Base-by-base conservation (phyloP, 495 filamentous ascomycete species). In the Penicillium cosmopolitanum region DNA sequence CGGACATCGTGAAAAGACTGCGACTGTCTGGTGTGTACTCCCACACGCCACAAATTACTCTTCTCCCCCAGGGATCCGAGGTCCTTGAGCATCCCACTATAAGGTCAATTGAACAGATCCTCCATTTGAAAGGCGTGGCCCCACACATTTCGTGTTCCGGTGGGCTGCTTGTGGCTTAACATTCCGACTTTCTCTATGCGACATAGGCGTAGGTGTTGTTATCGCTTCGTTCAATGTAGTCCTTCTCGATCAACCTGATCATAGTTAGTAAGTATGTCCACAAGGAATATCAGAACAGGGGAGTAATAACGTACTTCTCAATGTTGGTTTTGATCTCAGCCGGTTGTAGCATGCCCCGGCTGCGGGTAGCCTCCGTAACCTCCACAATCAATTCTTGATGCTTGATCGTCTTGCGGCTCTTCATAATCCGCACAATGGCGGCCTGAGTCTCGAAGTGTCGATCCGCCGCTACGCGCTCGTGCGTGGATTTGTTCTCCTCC, bases 381-480 rank as follows among this genome's bases (percentile, higher is more conserved):
- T 96, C 90, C 11, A 84, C 81, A 11, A 98, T 87, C 25, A 99
- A 74, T 71, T 95, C 90, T 34, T 80, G 69, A 70, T 97, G 93
- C 23, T 79, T 84, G 73, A 98, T 91, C n/a, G 70, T 84, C 82
- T 97, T 96, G 61, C 91, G 77, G 62, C 86, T 88, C 88, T 99
- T 99, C 92, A 99, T 92, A 64, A 99, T 96, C 13, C 95, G 80
- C 60, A 97, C 95, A 61, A 99, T 94, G 1, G 96, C 96, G 13
- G 95, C 96, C 72, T 99, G 96, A 0, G 92, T 96, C 79, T 99
- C 95, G 62, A 92, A 96, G 66, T 96, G 90, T 23, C 95, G 80
- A 66, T 99, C 96, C 31, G 88, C 88, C 2, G 88, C 88, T 0
- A 98, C 92, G 4, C 90, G 81, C 74, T 96, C 89, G 70, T 97